phyloP scores from a whole-genome alignment of 495 filamentous ascomycete genomes.

The Penicilliopsis zonata region DNA sequence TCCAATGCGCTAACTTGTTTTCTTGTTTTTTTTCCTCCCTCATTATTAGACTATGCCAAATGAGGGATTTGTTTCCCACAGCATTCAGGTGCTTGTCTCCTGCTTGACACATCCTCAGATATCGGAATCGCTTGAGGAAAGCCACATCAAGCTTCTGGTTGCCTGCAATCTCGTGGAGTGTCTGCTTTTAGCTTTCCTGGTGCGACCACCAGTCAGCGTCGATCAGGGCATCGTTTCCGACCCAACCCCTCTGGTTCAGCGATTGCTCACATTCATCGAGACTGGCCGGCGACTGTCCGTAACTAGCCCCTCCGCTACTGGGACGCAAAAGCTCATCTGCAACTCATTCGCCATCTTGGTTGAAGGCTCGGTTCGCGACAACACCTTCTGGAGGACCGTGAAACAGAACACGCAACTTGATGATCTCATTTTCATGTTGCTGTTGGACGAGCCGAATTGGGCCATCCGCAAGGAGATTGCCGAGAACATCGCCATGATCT shows the following conservation, averaged over 20 bases:
- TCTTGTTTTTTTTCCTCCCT: too few relatives aligned
- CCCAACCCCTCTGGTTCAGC: conserved; percentile 12
- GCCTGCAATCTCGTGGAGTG: conserved; percentile 25
- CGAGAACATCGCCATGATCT: conserved; percentile 24
- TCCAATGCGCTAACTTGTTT: conserved; percentile 2
- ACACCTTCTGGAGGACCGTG: conserved; percentile 46
- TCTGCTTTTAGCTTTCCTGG: conserved; percentile 19
- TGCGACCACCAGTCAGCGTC: conserved; percentile 5
- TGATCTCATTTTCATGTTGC: conserved; percentile 21
- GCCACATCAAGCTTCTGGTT: conserved; percentile 15
- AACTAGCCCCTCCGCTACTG: conserved; percentile 3
- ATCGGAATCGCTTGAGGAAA: conserved; percentile 7
- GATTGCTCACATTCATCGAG: conserved; percentile 20
- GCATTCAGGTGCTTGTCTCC: conserved; percentile 26
- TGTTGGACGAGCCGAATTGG: conserved; percentile 21
- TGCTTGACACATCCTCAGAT: conserved; percentile 28
- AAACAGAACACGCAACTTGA: conserved; percentile 31
- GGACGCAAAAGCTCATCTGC: conserved; percentile 30
- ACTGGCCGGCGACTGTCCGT: conserved; percentile 8
- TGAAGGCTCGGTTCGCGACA: conserved; percentile 49
- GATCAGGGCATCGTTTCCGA: conserved; percentile 9
- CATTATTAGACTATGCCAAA: conserved; percentile 18
- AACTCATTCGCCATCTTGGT: conserved; percentile 50
- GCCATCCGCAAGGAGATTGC: conserved; percentile 22
- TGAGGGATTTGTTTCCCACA: conserved; percentile 29